Evolutionary conservation across 371 early-diverging fungal genomes (phyloP), one percentile per base, ranked within the genome.

Genomic region (Lichtheimia corymbifera): DNA sequence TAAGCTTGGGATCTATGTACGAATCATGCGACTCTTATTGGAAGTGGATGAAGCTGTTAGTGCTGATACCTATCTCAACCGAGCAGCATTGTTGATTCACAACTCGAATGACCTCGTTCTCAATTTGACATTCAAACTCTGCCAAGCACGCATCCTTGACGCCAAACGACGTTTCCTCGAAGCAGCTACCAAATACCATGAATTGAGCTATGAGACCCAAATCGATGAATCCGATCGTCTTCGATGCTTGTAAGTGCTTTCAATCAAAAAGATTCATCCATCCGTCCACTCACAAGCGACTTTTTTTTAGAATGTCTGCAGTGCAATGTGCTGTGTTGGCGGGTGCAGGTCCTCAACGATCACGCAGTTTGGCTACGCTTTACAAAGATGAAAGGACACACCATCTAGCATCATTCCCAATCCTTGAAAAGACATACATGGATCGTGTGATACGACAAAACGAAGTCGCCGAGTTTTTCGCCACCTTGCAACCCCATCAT

Each of bases 361-460:
- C 91, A 20, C 89, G 97, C 22, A 84, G 90, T 68, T 80, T 97
- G 27, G 93, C 96, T 0, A 92, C 91, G 4, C 77, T 97, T n/a
- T 93, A 95, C 79, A 95, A 93, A 65, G 95, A 96, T 61, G 94
- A 93, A 53, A 85, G 96, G 50, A 86, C 91, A 18, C 88, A 84
- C 44, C 79, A 82, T 22, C 74, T 88, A 4, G 71, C 87, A 2
- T 83, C 84, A 27, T 90, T 85, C 56, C 78, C 88, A 9, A 86
- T 97, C 20, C 71, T 97, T 40, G 93, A 94, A 70, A 95, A 94
- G 73, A 94, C 96, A 84, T 94, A 93, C 59, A 74, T 95, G 49
- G 94, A 91, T 66, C 90, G 94, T 4, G 87, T 96, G 4, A 86
- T 96, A 50, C 83, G 88, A 40, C 77, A 82, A 6, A 68, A 82